phyloP scores from a whole-genome alignment of 495 filamentous ascomycete species.

The Penicillium crystallinum region DNA sequence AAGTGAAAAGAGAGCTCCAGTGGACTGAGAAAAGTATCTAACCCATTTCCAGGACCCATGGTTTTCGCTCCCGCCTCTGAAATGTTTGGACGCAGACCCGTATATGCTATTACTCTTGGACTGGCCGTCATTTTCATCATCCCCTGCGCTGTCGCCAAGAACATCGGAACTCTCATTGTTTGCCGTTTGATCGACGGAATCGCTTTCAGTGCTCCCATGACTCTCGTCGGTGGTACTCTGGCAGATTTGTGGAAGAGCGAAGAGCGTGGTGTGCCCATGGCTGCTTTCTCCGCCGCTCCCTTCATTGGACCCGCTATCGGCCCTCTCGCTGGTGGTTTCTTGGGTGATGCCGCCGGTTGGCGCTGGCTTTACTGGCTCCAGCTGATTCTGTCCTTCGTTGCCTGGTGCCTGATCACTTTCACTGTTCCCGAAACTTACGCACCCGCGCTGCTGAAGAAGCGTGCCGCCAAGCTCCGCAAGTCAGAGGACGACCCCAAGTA shows the following conservation, averaged over 20 bases:
- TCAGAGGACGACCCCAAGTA: slow-evolving; percentile 56
- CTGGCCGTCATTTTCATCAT: slow-evolving; percentile 72
- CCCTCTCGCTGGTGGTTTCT: slow-evolving; percentile 71
- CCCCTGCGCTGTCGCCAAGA: slow-evolving; percentile 68
- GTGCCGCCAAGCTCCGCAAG: slow-evolving; percentile 64
- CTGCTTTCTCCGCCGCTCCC: slow-evolving; percentile 75
- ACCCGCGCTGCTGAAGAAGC: slow-evolving; percentile 58
- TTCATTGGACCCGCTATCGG: slow-evolving; percentile 71
- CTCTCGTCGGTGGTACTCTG: slow-evolving; percentile 71
- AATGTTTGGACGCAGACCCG: slow-evolving; percentile 60
- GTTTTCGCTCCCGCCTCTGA: slow-evolving; percentile 73
- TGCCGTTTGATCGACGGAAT: slow-evolving; percentile 73
- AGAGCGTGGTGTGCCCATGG: slow-evolving; percentile 79
- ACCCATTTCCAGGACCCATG: slow-evolving; percentile 55
- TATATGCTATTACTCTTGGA: slow-evolving; percentile 53
- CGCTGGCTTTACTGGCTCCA: slow-evolving; percentile 85
- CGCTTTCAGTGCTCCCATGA: slow-evolving; percentile 79
- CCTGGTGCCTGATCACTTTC: slow-evolving; percentile 69
- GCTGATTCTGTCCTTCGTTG: slow-evolving; percentile 59
- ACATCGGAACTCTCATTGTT: slow-evolving; percentile 68
- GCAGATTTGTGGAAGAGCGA: slow-evolving; percentile 81
- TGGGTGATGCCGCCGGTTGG: slow-evolving; percentile 66
- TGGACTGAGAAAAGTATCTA: slow-evolving; percentile 2
- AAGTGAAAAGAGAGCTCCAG: slow-evolving; percentile 13
- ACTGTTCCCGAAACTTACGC: slow-evolving; percentile 79